Evolutionary conservation across 2,329 filamentous ascomycete species (phyloP).

Genomic region (Diaporthe capsici): DNA sequence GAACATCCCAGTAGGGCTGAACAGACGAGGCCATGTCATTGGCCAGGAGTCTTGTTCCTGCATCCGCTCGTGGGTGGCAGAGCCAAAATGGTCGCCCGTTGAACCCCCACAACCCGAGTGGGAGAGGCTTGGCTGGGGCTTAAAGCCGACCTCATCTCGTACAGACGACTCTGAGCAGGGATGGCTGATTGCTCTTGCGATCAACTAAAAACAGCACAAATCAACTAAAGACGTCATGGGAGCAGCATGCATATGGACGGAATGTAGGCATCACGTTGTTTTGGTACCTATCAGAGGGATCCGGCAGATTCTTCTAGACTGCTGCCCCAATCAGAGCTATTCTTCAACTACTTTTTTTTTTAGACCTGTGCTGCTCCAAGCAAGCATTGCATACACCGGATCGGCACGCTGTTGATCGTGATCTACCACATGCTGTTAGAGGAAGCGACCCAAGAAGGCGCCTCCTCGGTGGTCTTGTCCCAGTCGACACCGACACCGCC

Average conservation of each 20-base stretch:
- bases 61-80: neutral
- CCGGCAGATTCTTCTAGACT: neutral
- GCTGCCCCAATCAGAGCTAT: neutral
- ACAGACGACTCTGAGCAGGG: neutral
- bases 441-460: neutral
- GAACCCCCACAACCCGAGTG: conserved; percentile 32
- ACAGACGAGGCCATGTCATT: conserved; percentile 5
- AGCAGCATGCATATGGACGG: neutral
- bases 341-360: neutral
- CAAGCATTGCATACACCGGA: neutral
- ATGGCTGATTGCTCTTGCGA: neutral
- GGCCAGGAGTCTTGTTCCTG: conserved; percentile 4
- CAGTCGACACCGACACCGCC: neutral
- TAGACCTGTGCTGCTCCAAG: neutral
- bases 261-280: neutral
- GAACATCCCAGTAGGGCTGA: conserved; percentile 12
- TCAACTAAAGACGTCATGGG: neutral
- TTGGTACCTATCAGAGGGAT: neutral
- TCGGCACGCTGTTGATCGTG: neutral
- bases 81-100: neutral
- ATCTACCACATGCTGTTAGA: conserved; percentile 5
- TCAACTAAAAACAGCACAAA: neutral
- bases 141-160: conserved; percentile 18
- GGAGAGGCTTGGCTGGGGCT: conserved; percentile 22
- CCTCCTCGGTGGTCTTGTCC: neutral